These are phyloP conservation scores for Xylaria sp. DNA, from an alignment of 2,329 filamentous ascomycete species.

Conservation along the genomic window DNA sequence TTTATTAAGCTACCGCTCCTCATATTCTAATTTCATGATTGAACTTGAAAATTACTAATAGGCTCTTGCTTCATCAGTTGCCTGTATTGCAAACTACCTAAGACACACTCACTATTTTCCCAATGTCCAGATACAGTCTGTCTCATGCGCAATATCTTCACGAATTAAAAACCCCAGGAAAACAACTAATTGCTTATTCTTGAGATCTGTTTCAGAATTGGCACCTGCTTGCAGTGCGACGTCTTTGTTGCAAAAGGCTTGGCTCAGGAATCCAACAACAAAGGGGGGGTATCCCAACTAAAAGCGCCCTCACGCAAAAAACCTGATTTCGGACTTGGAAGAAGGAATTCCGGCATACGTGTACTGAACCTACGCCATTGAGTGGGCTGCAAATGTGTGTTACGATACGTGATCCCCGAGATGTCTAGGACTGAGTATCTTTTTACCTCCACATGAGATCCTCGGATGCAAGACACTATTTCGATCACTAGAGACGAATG, in stretches of 20 bases:
- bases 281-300: not conserved
- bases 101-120: not conserved
- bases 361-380: not conserved
- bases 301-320: not conserved
- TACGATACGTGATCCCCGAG: not conserved
- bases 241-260: conserved; percentile 13
- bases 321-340: not conserved
- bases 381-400: not conserved
- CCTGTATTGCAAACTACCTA: not conserved
- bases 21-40: not conserved
- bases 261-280: not conserved
- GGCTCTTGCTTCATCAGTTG: too few species aligned
- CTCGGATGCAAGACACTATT: not conserved
- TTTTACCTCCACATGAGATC: not conserved
- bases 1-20: conserved; percentile 6
- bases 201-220: not conserved
- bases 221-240: not conserved
- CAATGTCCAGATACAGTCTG: not conserved
- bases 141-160: not conserved
- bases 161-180: not conserved
- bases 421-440: not conserved
- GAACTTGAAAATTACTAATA: not conserved
- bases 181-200: not conserved
- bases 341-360: not conserved
- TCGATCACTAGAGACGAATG: not conserved